Evolutionary conservation across 2,329 filamentous ascomycete genomes (phyloP).

Genomic region (Talaromyces sp.): DNA sequence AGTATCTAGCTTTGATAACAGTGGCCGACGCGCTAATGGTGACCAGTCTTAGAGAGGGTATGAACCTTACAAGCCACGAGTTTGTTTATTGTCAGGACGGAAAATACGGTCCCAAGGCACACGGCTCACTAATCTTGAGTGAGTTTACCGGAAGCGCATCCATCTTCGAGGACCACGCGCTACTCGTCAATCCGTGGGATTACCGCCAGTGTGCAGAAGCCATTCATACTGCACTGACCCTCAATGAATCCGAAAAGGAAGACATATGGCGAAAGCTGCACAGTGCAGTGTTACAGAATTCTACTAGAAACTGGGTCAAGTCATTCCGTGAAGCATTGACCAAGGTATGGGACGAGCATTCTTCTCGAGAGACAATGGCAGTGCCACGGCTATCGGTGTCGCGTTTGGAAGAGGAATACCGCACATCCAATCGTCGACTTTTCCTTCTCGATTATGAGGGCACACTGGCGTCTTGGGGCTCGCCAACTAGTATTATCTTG

Average conservation of each 20-base stretch:
- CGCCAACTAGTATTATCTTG: conserved; percentile 75
- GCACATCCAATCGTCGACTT: conserved; percentile 60
- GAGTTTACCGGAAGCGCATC: conserved; percentile 92
- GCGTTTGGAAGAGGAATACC: conserved; percentile 61
- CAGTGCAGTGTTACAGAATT: conserved; percentile 70
- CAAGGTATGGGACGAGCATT: conserved; percentile 75
- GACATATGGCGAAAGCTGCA: conserved; percentile 69
- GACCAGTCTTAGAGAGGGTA: conserved; percentile 89
- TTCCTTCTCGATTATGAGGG: conserved; percentile 94
- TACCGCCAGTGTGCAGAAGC: conserved; percentile 82
- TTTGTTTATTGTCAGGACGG: conserved; percentile 92
- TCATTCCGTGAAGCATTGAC: conserved; percentile 67
- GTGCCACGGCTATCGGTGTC: conserved; percentile 76
- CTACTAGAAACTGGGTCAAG: conserved; percentile 80
- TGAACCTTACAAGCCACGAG: conserved; percentile 95
- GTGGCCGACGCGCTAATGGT: conserved; percentile 92
- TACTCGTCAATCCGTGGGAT: conserved; percentile 93
- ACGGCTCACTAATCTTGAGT: conserved; percentile 84
- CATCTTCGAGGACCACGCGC: conserved; percentile 72
- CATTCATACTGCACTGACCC: conserved; percentile 76
- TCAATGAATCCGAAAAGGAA: conserved; percentile 68
- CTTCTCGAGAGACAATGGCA: conserved; percentile 74
- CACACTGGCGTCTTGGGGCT: conserved; percentile 81
- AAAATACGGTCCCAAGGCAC: conserved; percentile 64
- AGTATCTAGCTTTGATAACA: conserved; percentile 86